Evolutionary conservation across 148 eudicot genomes (phyloP).

Genomic region (Vaccinium macrocarpon): DNA sequence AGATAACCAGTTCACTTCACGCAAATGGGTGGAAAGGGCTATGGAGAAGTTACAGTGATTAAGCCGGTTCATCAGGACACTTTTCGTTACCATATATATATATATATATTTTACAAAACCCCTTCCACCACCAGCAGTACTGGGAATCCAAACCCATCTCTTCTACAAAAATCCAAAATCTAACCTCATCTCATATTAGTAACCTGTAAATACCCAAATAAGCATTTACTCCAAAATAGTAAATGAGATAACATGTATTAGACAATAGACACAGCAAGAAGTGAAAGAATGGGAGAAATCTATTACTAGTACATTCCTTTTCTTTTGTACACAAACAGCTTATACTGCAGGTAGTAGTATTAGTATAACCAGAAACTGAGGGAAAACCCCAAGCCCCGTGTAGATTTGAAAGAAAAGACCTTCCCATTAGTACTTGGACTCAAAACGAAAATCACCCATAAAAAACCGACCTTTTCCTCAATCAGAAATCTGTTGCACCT

Average conservation of each 20-base stretch:
- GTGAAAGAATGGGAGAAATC: neutral
- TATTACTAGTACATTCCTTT: slow-evolving; percentile 3
- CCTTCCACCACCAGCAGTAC: neutral
- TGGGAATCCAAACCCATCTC: neutral
- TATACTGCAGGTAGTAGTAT: neutral
- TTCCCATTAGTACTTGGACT: neutral
- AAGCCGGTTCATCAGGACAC: too few relatives aligned
- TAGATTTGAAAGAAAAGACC: slow-evolving; percentile 16
- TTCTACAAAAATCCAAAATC: neutral
- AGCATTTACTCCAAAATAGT: neutral
- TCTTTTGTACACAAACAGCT: neutral
- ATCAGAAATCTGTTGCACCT: neutral
- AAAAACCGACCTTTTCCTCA: neutral
- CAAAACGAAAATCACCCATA: neutral
- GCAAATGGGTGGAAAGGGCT: too few relatives aligned
- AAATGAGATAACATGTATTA: neutral
- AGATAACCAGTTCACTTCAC: too few relatives aligned
- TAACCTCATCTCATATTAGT: neutral
- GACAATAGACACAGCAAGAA: neutral
- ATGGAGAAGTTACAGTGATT: too few relatives aligned
- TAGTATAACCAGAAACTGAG: neutral
- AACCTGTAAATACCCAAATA: neutral
- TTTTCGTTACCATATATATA: too few relatives aligned
- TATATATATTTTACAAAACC: too few relatives aligned
- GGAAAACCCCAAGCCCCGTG: neutral